phyloP scores from a whole-genome alignment of 1,284 basidiomycete genomes.

The Puccinia hordei region DNA sequence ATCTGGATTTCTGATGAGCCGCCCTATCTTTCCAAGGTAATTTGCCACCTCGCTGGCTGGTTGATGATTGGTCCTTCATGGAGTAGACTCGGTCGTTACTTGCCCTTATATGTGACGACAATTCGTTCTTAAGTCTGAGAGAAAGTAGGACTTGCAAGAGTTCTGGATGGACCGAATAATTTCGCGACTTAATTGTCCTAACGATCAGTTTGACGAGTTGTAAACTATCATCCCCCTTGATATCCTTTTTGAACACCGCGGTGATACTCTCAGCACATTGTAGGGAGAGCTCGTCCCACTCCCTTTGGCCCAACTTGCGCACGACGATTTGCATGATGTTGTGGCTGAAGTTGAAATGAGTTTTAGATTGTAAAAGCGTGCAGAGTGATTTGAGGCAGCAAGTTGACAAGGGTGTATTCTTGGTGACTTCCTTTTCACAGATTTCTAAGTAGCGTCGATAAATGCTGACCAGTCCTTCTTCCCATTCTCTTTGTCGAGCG shows the following conservation, averaged over 20 bases:
- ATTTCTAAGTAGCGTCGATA: slow-evolving; percentile 86
- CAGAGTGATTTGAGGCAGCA: slow-evolving; percentile 82
- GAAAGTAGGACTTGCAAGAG: slow-evolving; percentile 82
- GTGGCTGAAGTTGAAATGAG: slow-evolving; percentile 95
- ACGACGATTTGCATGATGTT: slow-evolving; percentile 90
- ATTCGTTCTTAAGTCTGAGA: slow-evolving; percentile 83
- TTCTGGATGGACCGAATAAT: slow-evolving; percentile 84
- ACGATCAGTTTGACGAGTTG: slow-evolving; percentile 88
- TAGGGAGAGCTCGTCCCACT: slow-evolving; percentile 73
- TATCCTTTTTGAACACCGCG: slow-evolving; percentile 77
- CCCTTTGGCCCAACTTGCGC: slow-evolving; percentile 76
- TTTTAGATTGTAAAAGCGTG: slow-evolving; percentile 75
- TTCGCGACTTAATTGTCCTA: slow-evolving; percentile 92
- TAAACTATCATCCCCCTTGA: slow-evolving; percentile 73
- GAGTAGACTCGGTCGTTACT: slow-evolving; percentile 64
- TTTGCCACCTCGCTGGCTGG: slow-evolving; percentile 24
- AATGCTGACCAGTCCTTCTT: slow-evolving; percentile 85
- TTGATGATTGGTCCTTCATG: not conserved
- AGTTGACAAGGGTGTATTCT: slow-evolving; percentile 68
- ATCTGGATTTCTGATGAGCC: slow-evolving; percentile 63
- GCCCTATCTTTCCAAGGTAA: slow-evolving; percentile 60
- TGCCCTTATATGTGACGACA: slow-evolving; percentile 69
- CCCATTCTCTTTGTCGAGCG: slow-evolving; percentile 85
- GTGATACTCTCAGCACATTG: slow-evolving; percentile 79
- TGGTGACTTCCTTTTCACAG: slow-evolving; percentile 71